Evolutionary conservation across 164 flowering plant genomes (phyloP), one percentile per base, ranked within the genome.

Genomic region (Magnolia officinalis): DNA sequence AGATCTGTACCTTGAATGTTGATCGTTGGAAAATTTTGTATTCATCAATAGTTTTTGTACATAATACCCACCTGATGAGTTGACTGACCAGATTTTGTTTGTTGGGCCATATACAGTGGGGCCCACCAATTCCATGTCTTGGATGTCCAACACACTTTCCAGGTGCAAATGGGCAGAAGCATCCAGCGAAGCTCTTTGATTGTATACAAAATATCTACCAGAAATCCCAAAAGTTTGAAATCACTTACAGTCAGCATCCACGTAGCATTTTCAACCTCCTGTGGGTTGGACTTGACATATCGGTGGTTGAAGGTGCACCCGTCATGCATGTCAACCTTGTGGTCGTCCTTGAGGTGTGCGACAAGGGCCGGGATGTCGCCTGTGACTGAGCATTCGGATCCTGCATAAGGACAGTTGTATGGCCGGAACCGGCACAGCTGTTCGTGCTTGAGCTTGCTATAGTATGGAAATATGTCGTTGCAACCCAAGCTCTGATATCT

Each of bases 171-270:
- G 21, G 23, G 13, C 21, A 21, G 68, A 21, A 65, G 68, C 21
- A 65, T 21, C 14, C 9, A 24, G 21, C 4, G 4, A 29, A 2
- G 68, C 68, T 21, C 13, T 29, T 65, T 21, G 23, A n/a, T 2
- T 65, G 67, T 65, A 8, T 20, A 14, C 1, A 21, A 23, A 71
- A 9, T 24, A n/a, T 49, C 16, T 50, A 14, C 61, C 20, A 49
- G 26, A 37, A 6, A 20, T n/a, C 11, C 11, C 4, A 23, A 72
- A 61, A n/a, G 58, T n/a, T 14, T 8, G 58, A 72, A 23, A 8
- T 2, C 78, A 85, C 88, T 84, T 82, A 88, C 90, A n/a, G 90
- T 88, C 50, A 88, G 84, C 90, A 88, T 88, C 90, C 90, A 88
- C 24, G 89, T 86, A 23, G 90, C 90, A 69, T 85, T 88, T 74